These are phyloP conservation scores for Colletotrichum sp. DNA, from an alignment of 2,329 filamentous ascomycete genomes.

Conservation along the genomic window DNA sequence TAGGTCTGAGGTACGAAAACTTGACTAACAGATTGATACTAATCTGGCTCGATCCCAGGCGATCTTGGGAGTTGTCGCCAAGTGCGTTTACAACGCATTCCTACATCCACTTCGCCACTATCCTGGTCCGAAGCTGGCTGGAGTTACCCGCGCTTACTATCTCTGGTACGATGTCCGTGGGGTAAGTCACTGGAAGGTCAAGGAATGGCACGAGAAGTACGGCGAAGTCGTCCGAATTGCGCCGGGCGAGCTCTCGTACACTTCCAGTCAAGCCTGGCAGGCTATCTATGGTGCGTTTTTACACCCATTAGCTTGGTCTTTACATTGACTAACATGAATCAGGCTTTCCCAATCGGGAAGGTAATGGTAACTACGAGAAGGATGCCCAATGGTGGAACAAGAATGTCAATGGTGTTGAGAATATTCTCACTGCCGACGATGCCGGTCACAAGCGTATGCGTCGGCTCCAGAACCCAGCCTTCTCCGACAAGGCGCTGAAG, in stretches of 20 bases:
- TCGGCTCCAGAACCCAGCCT: conserved; percentile 30
- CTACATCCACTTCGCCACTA: conserved; percentile 34
- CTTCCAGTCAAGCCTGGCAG: conserved; percentile 37
- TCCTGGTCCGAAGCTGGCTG: conserved; percentile 32
- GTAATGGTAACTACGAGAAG: conserved; percentile 12
- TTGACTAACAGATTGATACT: not conserved
- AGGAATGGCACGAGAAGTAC: conserved; percentile 27
- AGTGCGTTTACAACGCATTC: conserved; percentile 28
- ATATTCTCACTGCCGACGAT: conserved; percentile 16
- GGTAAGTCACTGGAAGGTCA: conserved; percentile 15
- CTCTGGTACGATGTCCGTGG: conserved; percentile 13
- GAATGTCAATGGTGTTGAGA: conserved; percentile 18
- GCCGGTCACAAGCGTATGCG: conserved; percentile 26
- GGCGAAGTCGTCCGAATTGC: conserved; percentile 42
- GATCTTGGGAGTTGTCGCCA: not conserved
- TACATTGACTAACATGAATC: not conserved
- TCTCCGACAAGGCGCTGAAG: conserved; percentile 32
- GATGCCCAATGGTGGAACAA: conserved; percentile 21
- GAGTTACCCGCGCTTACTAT: conserved; percentile 11
- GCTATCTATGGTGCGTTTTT: conserved; percentile 39
- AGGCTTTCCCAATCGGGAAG: conserved; percentile 12
- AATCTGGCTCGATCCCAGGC: not conserved
- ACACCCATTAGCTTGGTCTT: not conserved
- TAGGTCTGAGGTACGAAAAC: not conserved
- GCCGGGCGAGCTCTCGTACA: conserved; percentile 44